A percentile compares a stretch with the other conserved stretches of the same genome.
Evolutionary conservation across 148 eudicot genomes (phyloP).

Genomic region (Spergularia bocconei): DNA sequence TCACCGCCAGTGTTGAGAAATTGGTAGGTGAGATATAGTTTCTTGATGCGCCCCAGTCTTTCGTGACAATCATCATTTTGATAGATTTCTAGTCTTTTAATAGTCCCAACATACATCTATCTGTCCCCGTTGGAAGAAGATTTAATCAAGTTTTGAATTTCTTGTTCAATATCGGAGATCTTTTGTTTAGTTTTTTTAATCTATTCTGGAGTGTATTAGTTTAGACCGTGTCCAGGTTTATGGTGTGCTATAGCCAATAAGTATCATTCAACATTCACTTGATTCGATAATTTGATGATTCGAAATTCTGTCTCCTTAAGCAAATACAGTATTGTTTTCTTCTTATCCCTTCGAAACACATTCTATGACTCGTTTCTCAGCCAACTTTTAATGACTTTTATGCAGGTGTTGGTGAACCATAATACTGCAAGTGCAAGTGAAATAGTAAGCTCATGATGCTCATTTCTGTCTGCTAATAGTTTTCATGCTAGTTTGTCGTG

Average conservation of each 20-base stretch:
- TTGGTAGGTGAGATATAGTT: no score
- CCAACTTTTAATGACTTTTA: conserved; percentile 4
- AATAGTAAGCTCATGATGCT: conserved; percentile 55
- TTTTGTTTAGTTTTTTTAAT: neutral
- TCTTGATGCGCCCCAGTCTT: no score
- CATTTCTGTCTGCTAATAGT: conserved; percentile 1
- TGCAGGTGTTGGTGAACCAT: conserved; percentile 91
- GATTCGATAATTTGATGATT: no score
- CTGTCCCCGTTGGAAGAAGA: neutral
- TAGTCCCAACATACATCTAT: neutral
- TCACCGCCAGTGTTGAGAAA: no score
- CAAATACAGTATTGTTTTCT: neutral
- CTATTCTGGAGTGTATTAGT: neutral
- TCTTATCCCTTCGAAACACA: neutral
- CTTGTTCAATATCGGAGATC: neutral
- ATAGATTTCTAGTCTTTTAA: neutral
- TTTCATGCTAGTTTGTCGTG: conserved; percentile 7
- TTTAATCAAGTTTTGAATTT: neutral
- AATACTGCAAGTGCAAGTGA: conserved; percentile 98
- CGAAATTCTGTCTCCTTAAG: neutral
- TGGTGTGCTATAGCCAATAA: neutral
- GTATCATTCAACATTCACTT: neutral
- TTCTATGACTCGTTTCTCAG: neutral
- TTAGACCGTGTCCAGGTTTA: no score
- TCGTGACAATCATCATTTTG: neutral